Conservation (phyloP, 2,329 filamentous ascomycete species). For the Didymella segeticola region DNA sequence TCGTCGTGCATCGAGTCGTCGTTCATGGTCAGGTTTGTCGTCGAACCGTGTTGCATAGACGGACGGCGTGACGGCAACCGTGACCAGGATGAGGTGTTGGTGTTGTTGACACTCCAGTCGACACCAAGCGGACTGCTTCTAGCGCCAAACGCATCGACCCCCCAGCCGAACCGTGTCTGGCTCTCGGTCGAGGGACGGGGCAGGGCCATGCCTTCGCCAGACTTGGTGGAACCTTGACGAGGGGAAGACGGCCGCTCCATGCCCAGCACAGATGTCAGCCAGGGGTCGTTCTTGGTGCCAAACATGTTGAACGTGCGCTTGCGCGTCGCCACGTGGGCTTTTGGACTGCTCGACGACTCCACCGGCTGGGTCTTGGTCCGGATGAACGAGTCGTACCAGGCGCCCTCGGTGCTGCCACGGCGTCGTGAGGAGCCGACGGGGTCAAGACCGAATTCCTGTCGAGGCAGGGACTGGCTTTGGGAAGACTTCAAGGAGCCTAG, state of each 20-base stretch:
- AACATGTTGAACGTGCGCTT: constrained; percentile 60
- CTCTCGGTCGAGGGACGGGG: constrained; percentile 50
- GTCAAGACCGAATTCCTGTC: constrained; percentile 59
- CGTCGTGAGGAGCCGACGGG: constrained; percentile 58
- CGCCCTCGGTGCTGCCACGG: constrained; percentile 63
- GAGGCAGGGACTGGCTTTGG: constrained; percentile 80
- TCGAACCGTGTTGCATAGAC: constrained; percentile 78
- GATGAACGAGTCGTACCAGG: constrained; percentile 62
- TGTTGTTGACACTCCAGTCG: constrained; percentile 49
- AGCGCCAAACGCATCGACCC: constrained; percentile 46
- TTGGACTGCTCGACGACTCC: constrained; percentile 43
- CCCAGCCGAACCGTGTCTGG: constrained; percentile 49
- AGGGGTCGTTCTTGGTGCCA: constrained; percentile 59
- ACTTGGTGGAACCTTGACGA: constrained; percentile 72
- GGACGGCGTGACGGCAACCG: constrained; percentile 79
- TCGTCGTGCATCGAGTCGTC: constrained; percentile 59
- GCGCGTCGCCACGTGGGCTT: constrained; percentile 46
- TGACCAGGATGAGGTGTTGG: constrained; percentile 66
- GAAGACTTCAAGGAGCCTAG: constrained; percentile 73
- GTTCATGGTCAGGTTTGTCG: constrained; percentile 63
- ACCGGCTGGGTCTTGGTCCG: constrained; percentile 46
- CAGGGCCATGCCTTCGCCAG: constrained; percentile 48
- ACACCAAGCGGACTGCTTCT: constrained; percentile 52
- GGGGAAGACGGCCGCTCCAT: constrained; percentile 57
- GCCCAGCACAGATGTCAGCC: constrained; percentile 53